Evolutionary conservation across 805 yeast species (phyloP).

Genomic region (Lipomyces yamanashiensis): DNA sequence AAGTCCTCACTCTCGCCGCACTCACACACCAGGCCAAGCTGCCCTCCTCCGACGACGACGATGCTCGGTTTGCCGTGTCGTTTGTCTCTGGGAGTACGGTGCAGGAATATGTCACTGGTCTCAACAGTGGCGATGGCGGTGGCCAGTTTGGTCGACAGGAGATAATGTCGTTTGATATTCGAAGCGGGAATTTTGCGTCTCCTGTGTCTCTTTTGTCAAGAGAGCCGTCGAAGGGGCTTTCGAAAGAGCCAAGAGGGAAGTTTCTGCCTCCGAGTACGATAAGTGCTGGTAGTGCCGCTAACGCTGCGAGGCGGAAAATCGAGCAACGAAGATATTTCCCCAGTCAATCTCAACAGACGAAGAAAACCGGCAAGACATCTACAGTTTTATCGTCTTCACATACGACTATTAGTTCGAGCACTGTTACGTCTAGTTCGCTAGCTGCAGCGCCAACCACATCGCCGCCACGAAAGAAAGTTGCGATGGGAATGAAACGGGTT

Average conservation of each 20-base stretch:
- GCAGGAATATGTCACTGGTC: neutral
- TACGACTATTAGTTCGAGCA: neutral
- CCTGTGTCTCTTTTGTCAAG: neutral
- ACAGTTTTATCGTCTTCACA: neutral
- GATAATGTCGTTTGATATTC: conserved; percentile 13
- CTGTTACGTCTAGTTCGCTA: no score
- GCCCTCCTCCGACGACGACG: no score
- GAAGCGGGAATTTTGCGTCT: neutral
- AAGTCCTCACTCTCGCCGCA: conserved; percentile 7
- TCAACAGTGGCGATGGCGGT: neutral
- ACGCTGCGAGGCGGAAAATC: conserved; percentile 3
- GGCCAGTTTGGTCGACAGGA: neutral
- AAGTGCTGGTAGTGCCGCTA: neutral
- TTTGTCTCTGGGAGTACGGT: conserved; percentile 16
- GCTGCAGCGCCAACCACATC: no score
- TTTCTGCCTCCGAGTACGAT: no score
- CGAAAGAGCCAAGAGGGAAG: neutral
- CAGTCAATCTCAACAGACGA: neutral
- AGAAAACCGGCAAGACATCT: no score
- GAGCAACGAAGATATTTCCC: conserved; percentile 11
- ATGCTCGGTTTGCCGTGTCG: conserved; percentile 6
- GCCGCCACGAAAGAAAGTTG: neutral
- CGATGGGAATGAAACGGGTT: neutral
- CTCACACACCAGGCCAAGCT: neutral
- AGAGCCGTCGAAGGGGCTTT: neutral